Evolutionary conservation across 1,139 yeast species (phyloP).

Genomic region (Hansenula anomala): DNA sequence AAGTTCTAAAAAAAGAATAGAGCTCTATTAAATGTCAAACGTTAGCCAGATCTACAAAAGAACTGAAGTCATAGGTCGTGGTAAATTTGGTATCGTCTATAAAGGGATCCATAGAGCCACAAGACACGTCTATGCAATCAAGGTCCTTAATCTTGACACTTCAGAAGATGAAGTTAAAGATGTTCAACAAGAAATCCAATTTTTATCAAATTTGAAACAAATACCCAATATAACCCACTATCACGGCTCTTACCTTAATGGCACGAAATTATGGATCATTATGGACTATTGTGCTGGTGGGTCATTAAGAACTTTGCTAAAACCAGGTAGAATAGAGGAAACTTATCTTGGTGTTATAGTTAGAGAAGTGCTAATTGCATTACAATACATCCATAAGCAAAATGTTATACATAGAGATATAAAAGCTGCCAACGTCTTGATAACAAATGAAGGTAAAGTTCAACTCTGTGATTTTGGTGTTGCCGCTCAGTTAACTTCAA

Average conservation of each 20-base stretch:
- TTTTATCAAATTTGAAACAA: constrained; percentile 73
- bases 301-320: constrained; percentile 77
- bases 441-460: constrained; percentile 84
- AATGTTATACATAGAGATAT: constrained; percentile 95
- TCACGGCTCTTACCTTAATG: constrained; percentile 81
- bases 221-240: constrained; percentile 92
- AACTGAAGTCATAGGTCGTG: constrained; percentile 90
- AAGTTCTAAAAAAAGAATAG: background rate
- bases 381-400: constrained; percentile 76
- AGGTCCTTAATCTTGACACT: constrained; percentile 87
- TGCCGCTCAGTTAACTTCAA: constrained; percentile 87
- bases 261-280: constrained; percentile 91
- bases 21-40: constrained; percentile 9
- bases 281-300: constrained; percentile 99
- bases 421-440: constrained; percentile 91
- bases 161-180: constrained; percentile 93
- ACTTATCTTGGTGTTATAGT: constrained; percentile 73
- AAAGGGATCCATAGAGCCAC: constrained; percentile 53
- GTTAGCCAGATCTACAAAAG: constrained; percentile 53
- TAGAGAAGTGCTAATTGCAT: constrained; percentile 74
- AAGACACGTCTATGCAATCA: constrained; percentile 83
- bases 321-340: constrained; percentile 89
- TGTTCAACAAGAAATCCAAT: constrained; percentile 90
- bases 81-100: constrained; percentile 95
- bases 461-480: constrained; percentile 97